phyloP scores from a whole-genome alignment of 768 basidiomycete species.

The Trametes sanguinea region DNA sequence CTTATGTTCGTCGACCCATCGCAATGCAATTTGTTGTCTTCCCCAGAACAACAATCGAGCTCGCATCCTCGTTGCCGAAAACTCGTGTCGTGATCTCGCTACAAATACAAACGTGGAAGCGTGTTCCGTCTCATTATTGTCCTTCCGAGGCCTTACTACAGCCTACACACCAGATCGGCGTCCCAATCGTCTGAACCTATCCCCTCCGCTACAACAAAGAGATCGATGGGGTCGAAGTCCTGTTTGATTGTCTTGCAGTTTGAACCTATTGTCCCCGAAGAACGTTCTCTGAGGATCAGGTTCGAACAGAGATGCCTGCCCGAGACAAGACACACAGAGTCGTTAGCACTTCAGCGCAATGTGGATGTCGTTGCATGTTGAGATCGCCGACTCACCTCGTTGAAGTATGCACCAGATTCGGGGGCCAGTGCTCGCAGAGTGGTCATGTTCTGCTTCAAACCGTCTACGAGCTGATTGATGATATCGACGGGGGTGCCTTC shows the following conservation, averaged over 20 bases:
- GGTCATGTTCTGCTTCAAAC: conserved; percentile 24
- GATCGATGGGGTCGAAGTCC: conserved; percentile 44
- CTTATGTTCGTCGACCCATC: conserved; percentile 26
- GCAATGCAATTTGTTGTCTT: conserved; percentile 21
- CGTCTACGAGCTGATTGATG: conserved; percentile 23
- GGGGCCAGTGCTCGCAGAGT: conserved; percentile 37
- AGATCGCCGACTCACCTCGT: conserved; percentile 41
- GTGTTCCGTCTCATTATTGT: no score
- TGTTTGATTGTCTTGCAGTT: conserved; percentile 45
- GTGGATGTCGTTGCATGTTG: no score
- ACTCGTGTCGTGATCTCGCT: no score
- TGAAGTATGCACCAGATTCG: conserved; percentile 45
- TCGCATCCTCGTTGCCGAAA: no score
- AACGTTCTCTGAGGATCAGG: conserved; percentile 44
- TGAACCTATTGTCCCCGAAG: conserved; percentile 47
- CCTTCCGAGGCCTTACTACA: background rate
- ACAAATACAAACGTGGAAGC: no score
- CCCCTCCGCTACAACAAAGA: conserved; percentile 50
- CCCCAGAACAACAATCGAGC: background rate
- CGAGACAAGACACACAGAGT: background rate
- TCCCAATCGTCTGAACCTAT: conserved; percentile 57
- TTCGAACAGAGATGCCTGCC: conserved; percentile 47
- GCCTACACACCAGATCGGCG: conserved; percentile 28
- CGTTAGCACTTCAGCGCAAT: no score
- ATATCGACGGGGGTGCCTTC: conserved; percentile 24